Conservation (phyloP, 2,329 filamentous ascomycete genomes). For the Alternaria sp. region DNA sequence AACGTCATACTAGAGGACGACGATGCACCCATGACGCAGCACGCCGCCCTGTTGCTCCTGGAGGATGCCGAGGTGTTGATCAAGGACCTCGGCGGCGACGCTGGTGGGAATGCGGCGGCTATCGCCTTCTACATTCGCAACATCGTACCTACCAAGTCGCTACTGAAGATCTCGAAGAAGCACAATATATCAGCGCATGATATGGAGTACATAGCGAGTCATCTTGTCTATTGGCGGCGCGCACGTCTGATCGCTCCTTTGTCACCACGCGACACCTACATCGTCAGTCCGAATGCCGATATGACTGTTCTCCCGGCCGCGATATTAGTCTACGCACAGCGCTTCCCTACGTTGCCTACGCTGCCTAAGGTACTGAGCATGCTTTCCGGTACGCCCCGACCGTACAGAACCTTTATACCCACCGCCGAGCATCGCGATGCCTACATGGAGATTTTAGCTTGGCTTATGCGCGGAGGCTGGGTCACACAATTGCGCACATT, state of each 20-base stretch:
- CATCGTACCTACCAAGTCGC: conserved; percentile 66
- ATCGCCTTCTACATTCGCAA: conserved; percentile 76
- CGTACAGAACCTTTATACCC: conserved; percentile 84
- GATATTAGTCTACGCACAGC: conserved; percentile 73
- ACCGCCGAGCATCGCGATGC: conserved; percentile 85
- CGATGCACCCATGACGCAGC: conserved; percentile 75
- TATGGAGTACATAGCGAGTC: conserved; percentile 86
- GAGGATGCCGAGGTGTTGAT: conserved; percentile 84
- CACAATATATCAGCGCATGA: conserved; percentile 79
- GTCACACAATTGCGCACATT: conserved; percentile 93
- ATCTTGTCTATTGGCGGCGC: conserved; percentile 95
- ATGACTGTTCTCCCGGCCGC: conserved; percentile 74
- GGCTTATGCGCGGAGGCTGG: conserved; percentile 92
- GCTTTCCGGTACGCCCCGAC: conserved; percentile 79
- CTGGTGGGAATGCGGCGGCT: conserved; percentile 76
- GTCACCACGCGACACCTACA: conserved; percentile 87
- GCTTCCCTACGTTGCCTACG: conserved; percentile 83
- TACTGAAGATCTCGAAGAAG: conserved; percentile 76
- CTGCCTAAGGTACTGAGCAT: conserved; percentile 87
- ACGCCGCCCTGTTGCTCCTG: conserved; percentile 85
- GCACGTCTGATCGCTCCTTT: conserved; percentile 91
- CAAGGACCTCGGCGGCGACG: conserved; percentile 71
- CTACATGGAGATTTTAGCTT: conserved; percentile 91
- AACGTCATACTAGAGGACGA: conserved; percentile 77
- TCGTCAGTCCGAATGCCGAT: conserved; percentile 89